Base-by-base conservation (phyloP, 306 rosid genomes). In the Vicia villosa region DNA sequence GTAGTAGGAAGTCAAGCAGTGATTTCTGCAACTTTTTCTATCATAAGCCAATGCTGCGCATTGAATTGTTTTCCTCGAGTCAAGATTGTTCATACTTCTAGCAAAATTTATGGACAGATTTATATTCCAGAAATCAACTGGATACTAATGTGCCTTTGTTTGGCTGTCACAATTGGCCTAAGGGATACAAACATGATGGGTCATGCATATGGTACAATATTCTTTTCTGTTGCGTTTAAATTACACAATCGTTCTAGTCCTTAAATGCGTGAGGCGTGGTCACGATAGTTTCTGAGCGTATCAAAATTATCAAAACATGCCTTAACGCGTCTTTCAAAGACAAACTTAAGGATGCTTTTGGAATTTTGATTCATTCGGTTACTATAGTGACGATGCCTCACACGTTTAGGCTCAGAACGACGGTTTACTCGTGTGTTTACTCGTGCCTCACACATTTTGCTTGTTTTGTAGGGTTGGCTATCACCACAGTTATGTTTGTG, bases 181-280 rank as follows among this genome's bases (percentile, higher is more conserved):
- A 63, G 79, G 57, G 83, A 79, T 20, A 79, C 79, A 52, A 69
- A 68, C 72, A 68, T 60, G 81, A 74, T 79, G 79, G 83, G 83
- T 16, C 78, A 79, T 74, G 83, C 83, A 52, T 68, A 69, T 32
- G 83, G 83, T 79, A 73, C 43, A 50, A 28, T 52, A 52, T 68
- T 51, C 69, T 66, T 63, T 63, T 19, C 19, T 14, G 0, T 56
- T 13, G 1, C 3, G 10, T 52, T 52, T 52, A 52, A n/a, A 52
- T 21, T 21, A 24, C 5, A 11, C 16, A 2, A 10, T 52, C 32
- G 24, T 20, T 52, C 10, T 17, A 10, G 22, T 50, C 56, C 22
- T 17, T 17, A 17, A 49, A 49, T 17, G 26, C 3, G 56, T 49
- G 56, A 50, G 56, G 56, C 1, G 2, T 12, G 10, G 32, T 52